These are phyloP conservation scores for Neonectria magnoliae DNA, from an alignment of 2,329 filamentous ascomycete genomes.

Conservation along the genomic window DNA sequence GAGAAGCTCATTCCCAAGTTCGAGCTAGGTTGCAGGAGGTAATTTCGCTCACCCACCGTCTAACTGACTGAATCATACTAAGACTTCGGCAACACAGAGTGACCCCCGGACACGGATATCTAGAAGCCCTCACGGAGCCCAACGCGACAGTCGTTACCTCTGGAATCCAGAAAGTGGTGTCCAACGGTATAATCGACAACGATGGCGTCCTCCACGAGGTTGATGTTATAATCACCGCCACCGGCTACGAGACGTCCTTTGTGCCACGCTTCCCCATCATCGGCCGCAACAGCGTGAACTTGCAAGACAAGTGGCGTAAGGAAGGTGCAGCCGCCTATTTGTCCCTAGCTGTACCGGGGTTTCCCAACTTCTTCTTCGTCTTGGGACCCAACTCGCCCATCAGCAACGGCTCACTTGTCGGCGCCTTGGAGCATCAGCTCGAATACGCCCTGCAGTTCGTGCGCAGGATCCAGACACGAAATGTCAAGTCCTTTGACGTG, in stretches of 20 bases:
- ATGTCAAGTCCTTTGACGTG: slow-evolving; percentile 22
- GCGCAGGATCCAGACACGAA: slow-evolving; percentile 36
- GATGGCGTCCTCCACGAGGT: slow-evolving; percentile 7
- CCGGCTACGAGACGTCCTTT: slow-evolving; percentile 41
- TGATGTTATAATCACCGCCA: slow-evolving; percentile 36
- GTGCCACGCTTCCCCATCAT: slow-evolving; percentile 54
- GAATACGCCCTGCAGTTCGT: slow-evolving; percentile 38
- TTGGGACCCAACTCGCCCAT: slow-evolving; percentile 60
- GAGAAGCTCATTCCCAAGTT: slow-evolving; percentile 1
- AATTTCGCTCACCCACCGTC: background rate
- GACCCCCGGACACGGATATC: slow-evolving; percentile 4
- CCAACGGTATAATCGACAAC: background rate
- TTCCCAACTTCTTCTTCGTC: slow-evolving; percentile 58
- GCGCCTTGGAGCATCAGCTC: slow-evolving; percentile 58
- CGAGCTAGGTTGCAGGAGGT: background rate
- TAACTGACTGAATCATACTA: too few species aligned
- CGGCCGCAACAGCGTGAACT: slow-evolving; percentile 49
- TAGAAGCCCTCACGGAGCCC: background rate
- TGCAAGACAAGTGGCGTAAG: slow-evolving; percentile 44
- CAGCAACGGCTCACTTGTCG: slow-evolving; percentile 57
- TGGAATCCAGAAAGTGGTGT: background rate
- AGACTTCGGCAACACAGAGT: background rate
- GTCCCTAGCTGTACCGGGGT: slow-evolving; percentile 40
- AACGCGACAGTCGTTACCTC: background rate
- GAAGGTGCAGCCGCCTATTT: slow-evolving; percentile 44